Evolutionary conservation across 495 filamentous ascomycete genomes (phyloP), one percentile per base, ranked within the genome.

Genomic region (Jackrogersella minutella): DNA sequence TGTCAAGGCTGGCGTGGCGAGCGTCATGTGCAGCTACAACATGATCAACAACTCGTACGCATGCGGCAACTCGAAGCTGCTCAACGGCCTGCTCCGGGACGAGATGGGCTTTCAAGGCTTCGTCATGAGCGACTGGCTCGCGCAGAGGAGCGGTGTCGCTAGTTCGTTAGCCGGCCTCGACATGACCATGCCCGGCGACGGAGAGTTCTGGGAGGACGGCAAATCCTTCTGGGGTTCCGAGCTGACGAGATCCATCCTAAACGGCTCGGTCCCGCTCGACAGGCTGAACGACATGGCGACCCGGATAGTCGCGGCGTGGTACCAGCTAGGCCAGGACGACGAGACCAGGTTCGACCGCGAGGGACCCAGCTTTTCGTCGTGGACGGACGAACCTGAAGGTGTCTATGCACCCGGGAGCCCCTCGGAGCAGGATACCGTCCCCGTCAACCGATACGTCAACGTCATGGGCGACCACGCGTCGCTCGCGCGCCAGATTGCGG

Each of bases 181-280:
- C 75, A 93, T 97, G 92, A 91, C 85, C 10, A 97, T 97, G 94
- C 95, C 95, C 2, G 94, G 94, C 8, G 93, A 97, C 76, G 93
- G 94, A 1, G 73, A 91, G 8, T 65, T 66, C 11, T 97, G 91
- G 92, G 82, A 82, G 17, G 82, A 93, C 65, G 93, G 92, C 6
- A 76, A 90, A 16, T 88, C 90, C 0, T 82, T 97, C 0, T 97
- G 91, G 89, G 94, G 95, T 1, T 77, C 84, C 10, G 81, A 91
- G 43, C 81, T 99, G 61, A 93, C 90, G 0, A 87, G 81, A 37
- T 86, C 92, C 0, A 86, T 92, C 0, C 78, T 97, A 30, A 99
- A 97, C 71, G 86, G 87, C 14, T 92, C 91, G 19, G 81, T 99
- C 0, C 93, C 95, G 0, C 81, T 96, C 47, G 86, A 90, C 17